phyloP scores from a whole-genome alignment of 1,139 yeast species.

The Suhomyces yuchorum region DNA sequence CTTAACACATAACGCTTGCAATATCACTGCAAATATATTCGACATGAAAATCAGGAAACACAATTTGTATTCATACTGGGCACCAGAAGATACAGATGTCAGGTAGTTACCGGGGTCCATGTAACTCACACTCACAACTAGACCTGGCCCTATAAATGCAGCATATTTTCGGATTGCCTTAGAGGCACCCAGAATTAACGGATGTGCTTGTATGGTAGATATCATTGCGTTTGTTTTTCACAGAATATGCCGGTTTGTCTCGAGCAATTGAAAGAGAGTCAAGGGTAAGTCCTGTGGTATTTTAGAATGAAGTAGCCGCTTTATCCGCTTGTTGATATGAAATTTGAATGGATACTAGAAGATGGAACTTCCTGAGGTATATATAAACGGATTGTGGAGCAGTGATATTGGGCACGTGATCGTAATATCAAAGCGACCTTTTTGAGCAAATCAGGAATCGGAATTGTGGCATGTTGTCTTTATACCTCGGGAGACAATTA shows the following conservation, averaged over 20 bases:
- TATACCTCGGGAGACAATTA: slow-evolving; percentile 3
- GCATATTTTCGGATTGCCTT: slow-evolving; percentile 45
- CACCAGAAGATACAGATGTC: slow-evolving; percentile 79
- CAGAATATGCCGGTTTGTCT: too few relatives aligned
- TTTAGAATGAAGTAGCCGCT: neutral
- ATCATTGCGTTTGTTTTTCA: too few relatives aligned
- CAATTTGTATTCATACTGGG: slow-evolving; percentile 65
- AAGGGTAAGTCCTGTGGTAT: neutral
- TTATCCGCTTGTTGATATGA: neutral
- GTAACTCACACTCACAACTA: slow-evolving; percentile 75
- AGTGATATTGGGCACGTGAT: neutral
- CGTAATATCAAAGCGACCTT: neutral
- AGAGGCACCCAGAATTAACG: slow-evolving; percentile 1
- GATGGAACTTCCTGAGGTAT: neutral
- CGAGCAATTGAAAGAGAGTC: neutral
- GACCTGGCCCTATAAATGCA: slow-evolving; percentile 76
- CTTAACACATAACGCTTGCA: slow-evolving; percentile 72
- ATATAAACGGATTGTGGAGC: neutral
- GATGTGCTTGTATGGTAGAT: neutral
- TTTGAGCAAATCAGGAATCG: neutral
- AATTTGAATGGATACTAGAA: neutral
- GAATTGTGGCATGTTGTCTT: slow-evolving; percentile 3
- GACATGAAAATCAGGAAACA: slow-evolving; percentile 65
- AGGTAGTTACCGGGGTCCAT: slow-evolving; percentile 85
- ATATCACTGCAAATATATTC: slow-evolving; percentile 68